Conservation (phyloP, 352 stramenopile species). For the Paralagenidium karlingii region DNA sequence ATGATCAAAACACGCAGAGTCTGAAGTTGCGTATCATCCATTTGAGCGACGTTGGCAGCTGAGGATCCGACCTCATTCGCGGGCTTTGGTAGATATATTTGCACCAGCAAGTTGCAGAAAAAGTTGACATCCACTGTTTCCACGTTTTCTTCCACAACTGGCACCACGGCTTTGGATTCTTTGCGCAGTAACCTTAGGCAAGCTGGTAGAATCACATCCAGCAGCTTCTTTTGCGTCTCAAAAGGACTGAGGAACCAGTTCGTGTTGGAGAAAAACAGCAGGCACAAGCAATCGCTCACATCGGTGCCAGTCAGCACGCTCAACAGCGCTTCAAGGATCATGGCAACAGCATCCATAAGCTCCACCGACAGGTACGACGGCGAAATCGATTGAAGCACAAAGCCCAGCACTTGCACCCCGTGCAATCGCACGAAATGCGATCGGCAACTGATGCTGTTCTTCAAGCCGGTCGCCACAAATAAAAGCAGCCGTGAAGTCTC, state of each 20-base stretch:
- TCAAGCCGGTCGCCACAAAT: conserved; percentile 45
- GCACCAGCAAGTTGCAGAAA: conserved; percentile 64
- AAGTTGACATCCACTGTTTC: conserved; percentile 44
- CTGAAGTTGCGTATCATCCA: conserved; percentile 20
- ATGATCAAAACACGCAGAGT: conserved; percentile 39
- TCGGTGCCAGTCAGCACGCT: conserved; percentile 13
- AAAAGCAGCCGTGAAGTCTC: conserved; percentile 50
- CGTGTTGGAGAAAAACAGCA: conserved; percentile 63
- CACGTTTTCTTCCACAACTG: conserved; percentile 10
- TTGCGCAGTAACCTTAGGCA: conserved; percentile 40
- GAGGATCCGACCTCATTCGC: conserved; percentile 9
- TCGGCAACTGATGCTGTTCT: conserved; percentile 39
- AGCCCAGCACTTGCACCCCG: conserved; percentile 62
- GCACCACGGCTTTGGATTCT: conserved; percentile 8
- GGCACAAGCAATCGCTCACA: conserved; percentile 31
- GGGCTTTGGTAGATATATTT: conserved; percentile 32
- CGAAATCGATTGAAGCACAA: conserved; percentile 61
- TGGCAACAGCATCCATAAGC: conserved; percentile 45
- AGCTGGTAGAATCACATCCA: conserved; percentile 37
- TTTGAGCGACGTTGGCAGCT: conserved; percentile 10
- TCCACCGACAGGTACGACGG: conserved; percentile 49
- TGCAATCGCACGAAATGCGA: conserved; percentile 59
- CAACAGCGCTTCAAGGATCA: conserved; percentile 46
- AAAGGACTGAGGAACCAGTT: conserved; percentile 73
- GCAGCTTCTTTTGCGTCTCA: conserved; percentile 56